phyloP scores from a whole-genome alignment of 2,329 filamentous ascomycete species.

The Aspergillus neoniger region DNA sequence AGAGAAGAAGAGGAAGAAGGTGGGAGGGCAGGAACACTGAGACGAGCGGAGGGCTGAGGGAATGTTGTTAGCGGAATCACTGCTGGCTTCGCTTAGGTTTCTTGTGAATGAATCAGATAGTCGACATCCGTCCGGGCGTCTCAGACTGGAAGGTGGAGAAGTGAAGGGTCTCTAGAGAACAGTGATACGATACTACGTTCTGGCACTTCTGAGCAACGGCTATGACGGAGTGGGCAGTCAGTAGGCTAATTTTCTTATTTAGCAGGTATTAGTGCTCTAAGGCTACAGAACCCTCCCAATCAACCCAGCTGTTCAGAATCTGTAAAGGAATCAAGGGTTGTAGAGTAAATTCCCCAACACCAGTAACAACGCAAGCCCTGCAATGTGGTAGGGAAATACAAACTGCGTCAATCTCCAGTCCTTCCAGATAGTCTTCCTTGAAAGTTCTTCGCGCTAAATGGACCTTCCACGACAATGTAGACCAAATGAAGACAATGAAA shows the following conservation, averaged over 20 bases:
- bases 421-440: background rate
- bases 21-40: no score
- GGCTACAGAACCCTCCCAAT: background rate
- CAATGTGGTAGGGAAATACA: background rate
- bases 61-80: no score
- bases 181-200: no score
- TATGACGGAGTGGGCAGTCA: background rate
- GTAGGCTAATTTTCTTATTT: background rate
- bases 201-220: background rate
- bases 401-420: background rate
- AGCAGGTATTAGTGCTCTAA: background rate
- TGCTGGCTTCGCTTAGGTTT: no score
- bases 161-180: no score
- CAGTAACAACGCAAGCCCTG: background rate
- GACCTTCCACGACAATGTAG: background rate
- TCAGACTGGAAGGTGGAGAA: no score
- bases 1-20: no score
- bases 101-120: no score
- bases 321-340: background rate
- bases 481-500: background rate
- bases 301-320: background rate
- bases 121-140: no score
- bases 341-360: background rate
- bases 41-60: no score
- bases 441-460: background rate